A percentile compares a stretch with the other conserved stretches of the same genome.
phyloP scores from a whole-genome alignment of 441 rosid genomes.

The Theobroma grandiflorum region DNA sequence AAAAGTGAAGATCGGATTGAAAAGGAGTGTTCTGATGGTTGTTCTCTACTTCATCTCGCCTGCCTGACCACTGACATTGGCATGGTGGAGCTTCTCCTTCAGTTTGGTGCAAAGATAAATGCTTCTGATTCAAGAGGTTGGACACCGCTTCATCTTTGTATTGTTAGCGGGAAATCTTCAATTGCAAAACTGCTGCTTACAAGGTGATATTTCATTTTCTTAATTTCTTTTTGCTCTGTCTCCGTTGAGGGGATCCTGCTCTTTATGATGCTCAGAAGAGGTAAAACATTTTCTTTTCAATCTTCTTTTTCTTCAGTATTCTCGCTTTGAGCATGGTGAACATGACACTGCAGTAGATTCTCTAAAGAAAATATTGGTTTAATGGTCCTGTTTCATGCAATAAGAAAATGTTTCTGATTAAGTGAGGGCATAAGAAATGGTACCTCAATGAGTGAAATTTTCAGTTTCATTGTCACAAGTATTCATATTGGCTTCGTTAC shows the following conservation, averaged over 20 bases:
- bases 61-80: constrained; percentile 86
- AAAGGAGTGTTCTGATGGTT: constrained; percentile 63
- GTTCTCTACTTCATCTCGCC: constrained; percentile 93
- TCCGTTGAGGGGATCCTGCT: not conserved
- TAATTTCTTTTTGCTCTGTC: not conserved
- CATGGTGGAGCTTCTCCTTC: constrained; percentile 94
- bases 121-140: constrained; percentile 73
- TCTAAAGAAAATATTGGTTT: not conserved
- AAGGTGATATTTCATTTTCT: constrained; percentile 57
- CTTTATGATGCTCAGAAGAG: not conserved
- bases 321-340: not conserved
- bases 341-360: not conserved
- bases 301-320: not conserved
- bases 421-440: not conserved
- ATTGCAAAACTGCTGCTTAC: constrained; percentile 77
- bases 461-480: not conserved
- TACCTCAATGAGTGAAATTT: not conserved
- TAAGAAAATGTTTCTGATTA: not conserved
- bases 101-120: constrained; percentile 86
- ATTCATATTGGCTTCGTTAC: not conserved
- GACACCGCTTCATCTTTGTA: constrained; percentile 77
- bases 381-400: not conserved
- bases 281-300: not conserved
- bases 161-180: constrained; percentile 64
- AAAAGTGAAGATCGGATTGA: constrained; percentile 46